Evolutionary conservation across 23 red algal genomes (phyloP), one percentile per base, ranked within the genome.

Genomic region (Chondrus crispus): DNA sequence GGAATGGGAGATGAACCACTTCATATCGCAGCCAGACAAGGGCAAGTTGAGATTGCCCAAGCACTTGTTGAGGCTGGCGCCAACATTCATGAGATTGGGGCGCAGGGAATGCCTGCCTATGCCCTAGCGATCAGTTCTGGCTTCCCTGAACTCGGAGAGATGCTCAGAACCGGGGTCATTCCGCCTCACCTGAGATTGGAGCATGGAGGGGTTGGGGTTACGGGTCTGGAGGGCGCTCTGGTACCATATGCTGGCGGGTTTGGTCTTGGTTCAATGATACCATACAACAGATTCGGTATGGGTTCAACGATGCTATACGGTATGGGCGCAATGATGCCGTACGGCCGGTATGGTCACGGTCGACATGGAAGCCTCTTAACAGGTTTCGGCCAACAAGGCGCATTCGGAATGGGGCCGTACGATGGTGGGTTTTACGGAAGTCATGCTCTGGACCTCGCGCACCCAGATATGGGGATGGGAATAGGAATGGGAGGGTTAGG

Each of bases 41-140:
- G 37, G 12, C 43, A 73, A 11, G 11, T 74, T 16, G 50, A 74
- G 36, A 48, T 87, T n/a, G 84, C 46, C 28, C 66, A 52, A 29
- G 69, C 69, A 37, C 66, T 87, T 30, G 40, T 87, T 24, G 66
- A 87, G 10, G 84, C 62, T 7, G 84, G 84, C 62, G 84, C 84
- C 2, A 46, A 87, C 24, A 35, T 47, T 12, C 18, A 41, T 22
- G 45, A 30, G 3, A 5, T 11, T 35, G 69, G 69, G 9, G 84
- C 84, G 4, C 7, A 71, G 41, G 84, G 62, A 2, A 18, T 87
- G 33, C 24, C 66, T 30, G 63, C 84, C 43, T 33, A 54, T 40
- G 47, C 55, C 5, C 26, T 87, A 66, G 84, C 84, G 5, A 48
- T 73, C 47, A 46, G 74, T 14, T 40, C 39, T 38, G 84, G 63